Conservation (phyloP, 2,329 filamentous ascomycete genomes). For the Penicillium oxalicum region DNA sequence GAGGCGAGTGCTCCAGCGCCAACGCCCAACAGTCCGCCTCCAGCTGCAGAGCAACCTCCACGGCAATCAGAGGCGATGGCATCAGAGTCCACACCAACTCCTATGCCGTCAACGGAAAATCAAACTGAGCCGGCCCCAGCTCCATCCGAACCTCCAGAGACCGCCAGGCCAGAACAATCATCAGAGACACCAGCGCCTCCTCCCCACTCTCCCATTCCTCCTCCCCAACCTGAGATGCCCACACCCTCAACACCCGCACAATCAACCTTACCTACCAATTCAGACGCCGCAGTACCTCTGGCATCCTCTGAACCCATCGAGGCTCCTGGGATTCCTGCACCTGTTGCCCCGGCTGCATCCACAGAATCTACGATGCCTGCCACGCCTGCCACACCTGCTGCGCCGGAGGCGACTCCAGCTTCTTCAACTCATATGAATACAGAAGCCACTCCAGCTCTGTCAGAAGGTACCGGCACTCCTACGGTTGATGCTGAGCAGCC, state of each 20-base stretch:
- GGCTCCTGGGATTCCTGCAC: neutral
- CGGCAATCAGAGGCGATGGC: conserved; percentile 6
- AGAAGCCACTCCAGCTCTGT: conserved; percentile 1
- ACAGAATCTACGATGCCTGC: neutral
- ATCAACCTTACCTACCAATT: too few relatives aligned
- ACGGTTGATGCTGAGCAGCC: neutral
- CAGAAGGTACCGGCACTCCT: neutral
- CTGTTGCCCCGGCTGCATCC: neutral
- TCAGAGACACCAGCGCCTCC: too few relatives aligned
- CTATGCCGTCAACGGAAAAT: conserved; percentile 1
- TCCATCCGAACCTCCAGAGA: neutral
- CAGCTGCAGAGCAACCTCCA: conserved; percentile 14
- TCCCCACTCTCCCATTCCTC: too few relatives aligned
- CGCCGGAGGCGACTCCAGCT: neutral
- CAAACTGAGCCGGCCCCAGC: conserved; percentile 1
- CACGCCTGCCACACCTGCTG: neutral
- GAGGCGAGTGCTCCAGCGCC: conserved; percentile 15
- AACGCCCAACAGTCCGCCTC: conserved; percentile 11
- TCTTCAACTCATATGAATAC: neutral
- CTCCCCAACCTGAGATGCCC: too few relatives aligned
- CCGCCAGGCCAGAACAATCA: neutral
- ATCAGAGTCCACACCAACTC: conserved; percentile 8
- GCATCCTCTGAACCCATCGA: neutral
- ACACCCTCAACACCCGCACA: too few relatives aligned
- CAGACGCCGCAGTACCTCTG: neutral